Evolutionary conservation across 768 basidiomycete species (phyloP).

Genomic region (Phlebiopsis gigantea): DNA sequence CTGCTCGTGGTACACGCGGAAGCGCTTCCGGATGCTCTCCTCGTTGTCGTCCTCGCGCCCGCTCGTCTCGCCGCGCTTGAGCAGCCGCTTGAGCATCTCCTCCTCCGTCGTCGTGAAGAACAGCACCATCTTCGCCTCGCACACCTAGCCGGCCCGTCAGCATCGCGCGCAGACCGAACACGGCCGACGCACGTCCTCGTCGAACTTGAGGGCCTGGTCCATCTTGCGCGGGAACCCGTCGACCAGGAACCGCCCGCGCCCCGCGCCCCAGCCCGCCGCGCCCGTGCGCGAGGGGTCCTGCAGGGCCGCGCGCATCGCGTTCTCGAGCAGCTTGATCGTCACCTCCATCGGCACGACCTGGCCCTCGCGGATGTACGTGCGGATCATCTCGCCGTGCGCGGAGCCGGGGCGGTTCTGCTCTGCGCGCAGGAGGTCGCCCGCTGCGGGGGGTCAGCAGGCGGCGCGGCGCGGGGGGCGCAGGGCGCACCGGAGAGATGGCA

Average conservation of each 20-base stretch:
- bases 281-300: slow-evolving; percentile 29
- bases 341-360: slow-evolving; percentile 95
- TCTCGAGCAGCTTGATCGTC: slow-evolving; percentile 91
- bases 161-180: neutral
- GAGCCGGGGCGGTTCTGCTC: slow-evolving; percentile 89
- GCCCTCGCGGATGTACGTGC: slow-evolving; percentile 84
- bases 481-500: slow-evolving; percentile 85
- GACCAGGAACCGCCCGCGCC: slow-evolving; percentile 83
- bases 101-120: slow-evolving; percentile 87
- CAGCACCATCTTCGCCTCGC: slow-evolving; percentile 70
- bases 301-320: slow-evolving; percentile 74
- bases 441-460: slow-evolving; percentile 33
- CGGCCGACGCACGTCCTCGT: slow-evolving; percentile 56
- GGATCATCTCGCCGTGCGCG: slow-evolving; percentile 78
- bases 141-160: slow-evolving; percentile 48
- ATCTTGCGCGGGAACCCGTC: slow-evolving; percentile 98
- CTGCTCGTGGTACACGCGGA: slow-evolving; percentile 87
- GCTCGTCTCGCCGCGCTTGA: slow-evolving; percentile 89
- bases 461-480: neutral
- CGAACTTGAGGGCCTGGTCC: slow-evolving; percentile 94
- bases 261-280: slow-evolving; percentile 57
- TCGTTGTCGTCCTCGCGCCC: slow-evolving; percentile 95
- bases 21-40: slow-evolving; percentile 96
- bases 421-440: slow-evolving; percentile 95
- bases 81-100: slow-evolving; percentile 79